Percentiles rank a stretch among this genome's conserved stretches.
phyloP scores from a whole-genome alignment of 129 eudicot species.

The Flaveria linearis region DNA sequence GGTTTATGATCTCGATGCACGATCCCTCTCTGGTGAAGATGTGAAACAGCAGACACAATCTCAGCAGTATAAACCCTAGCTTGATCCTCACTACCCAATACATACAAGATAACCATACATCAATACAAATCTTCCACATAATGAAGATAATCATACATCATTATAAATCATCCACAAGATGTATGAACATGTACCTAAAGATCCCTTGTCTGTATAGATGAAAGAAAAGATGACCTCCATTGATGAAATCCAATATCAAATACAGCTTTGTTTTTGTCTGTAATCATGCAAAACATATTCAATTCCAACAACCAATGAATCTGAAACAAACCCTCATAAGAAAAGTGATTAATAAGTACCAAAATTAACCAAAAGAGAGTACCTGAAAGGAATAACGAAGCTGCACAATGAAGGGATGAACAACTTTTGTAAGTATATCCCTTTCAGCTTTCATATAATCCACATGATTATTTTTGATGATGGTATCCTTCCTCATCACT shows the following conservation, averaged over 20 bases:
- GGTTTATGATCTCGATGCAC: conserved; percentile 99
- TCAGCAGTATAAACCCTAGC: conserved; percentile 93
- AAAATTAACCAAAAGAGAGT: background rate
- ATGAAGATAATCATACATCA: conserved; percentile 23
- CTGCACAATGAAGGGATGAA: conserved; percentile 88
- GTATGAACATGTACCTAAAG: conserved; percentile 64
- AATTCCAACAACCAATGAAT: background rate
- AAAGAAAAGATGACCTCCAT: conserved; percentile 94
- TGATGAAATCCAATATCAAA: conserved; percentile 83
- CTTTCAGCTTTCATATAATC: conserved; percentile 97
- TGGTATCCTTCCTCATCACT: conserved; percentile 87
- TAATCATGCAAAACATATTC: conserved; percentile 18
- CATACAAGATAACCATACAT: conserved; percentile 40
- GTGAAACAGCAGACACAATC: conserved; percentile 96
- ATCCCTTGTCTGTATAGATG: conserved; percentile 89
- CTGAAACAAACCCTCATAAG: too few relatives aligned
- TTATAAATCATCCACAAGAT: background rate
- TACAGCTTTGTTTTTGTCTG: conserved; percentile 97
- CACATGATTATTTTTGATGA: conserved; percentile 91
- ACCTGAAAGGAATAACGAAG: conserved; percentile 98
- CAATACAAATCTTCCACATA: background rate
- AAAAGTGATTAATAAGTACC: background rate
- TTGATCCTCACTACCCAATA: conserved; percentile 88
- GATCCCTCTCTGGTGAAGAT: conserved; percentile 85
- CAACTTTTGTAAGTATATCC: conserved; percentile 94